Percentiles rank a stretch among this genome's conserved stretches.
These are phyloP conservation scores for Globisporangium perplexum DNA, from an alignment of 352 stramenopile genomes.

Conservation along the genomic window DNA sequence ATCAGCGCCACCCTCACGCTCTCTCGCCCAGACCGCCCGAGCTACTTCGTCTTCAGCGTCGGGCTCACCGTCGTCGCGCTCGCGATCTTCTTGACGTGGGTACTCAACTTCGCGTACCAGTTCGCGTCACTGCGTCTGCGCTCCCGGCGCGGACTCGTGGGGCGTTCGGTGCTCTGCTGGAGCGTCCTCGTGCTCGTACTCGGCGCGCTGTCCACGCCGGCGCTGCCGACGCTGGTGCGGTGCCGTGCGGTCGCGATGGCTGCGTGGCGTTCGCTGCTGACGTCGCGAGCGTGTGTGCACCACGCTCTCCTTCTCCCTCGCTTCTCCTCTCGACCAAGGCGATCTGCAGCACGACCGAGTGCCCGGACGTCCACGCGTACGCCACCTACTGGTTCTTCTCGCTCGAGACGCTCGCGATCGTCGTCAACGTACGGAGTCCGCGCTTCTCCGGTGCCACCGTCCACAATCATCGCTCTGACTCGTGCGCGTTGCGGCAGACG, in stretches of 20 bases:
- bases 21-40: slow-evolving; percentile 20
- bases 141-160: slow-evolving; percentile 16
- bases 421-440: slow-evolving; percentile 29
- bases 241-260: not conserved
- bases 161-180: slow-evolving; percentile 6
- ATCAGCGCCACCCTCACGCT: not conserved
- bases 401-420: slow-evolving; percentile 26
- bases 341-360: slow-evolving; percentile 25
- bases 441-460: too few species aligned
- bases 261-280: not conserved
- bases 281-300: too few species aligned
- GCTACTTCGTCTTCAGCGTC: slow-evolving; percentile 37
- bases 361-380: slow-evolving; percentile 18
- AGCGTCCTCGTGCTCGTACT: slow-evolving; percentile 16
- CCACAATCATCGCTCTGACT: not conserved
- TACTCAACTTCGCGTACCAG: slow-evolving; percentile 44
- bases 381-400: slow-evolving; percentile 37
- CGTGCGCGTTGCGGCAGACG: slow-evolving; percentile 17
- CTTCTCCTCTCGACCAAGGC: slow-evolving; percentile 18
- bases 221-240: slow-evolving; percentile 33
- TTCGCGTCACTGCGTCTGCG: slow-evolving; percentile 16
- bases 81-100: slow-evolving; percentile 37
- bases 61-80: slow-evolving; percentile 31
- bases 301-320: not conserved
- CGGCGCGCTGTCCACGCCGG: slow-evolving; percentile 33